A percentile compares a stretch with the other conserved stretches of the same genome.
Evolutionary conservation across 345 rosid genomes (phyloP).

Genomic region (Balakata baccata): DNA sequence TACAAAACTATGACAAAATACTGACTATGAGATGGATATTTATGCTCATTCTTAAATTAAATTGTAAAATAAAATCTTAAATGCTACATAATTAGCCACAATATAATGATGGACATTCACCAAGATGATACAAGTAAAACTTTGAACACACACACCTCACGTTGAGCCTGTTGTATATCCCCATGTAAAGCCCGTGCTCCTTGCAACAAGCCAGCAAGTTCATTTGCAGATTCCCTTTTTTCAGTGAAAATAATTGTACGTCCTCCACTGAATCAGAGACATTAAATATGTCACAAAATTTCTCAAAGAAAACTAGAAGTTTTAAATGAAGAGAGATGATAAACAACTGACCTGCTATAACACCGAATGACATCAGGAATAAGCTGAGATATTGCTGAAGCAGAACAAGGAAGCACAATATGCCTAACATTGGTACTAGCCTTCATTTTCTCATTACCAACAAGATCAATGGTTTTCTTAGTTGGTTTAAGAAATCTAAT

Average conservation of each 20-base stretch:
- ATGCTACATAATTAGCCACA: neutral
- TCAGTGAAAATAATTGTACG: conserved; percentile 89
- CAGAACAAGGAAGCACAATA: conserved; percentile 72
- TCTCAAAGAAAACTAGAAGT: neutral
- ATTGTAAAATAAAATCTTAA: neutral
- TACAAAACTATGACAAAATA: neutral
- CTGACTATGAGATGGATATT: neutral
- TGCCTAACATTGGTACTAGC: conserved; percentile 91
- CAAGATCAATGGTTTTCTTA: conserved; percentile 91
- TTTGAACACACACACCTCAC: conserved; percentile 53
- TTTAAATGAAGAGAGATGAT: neutral
- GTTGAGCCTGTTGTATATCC: conserved; percentile 85
- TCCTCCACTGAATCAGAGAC: conserved; percentile 65
- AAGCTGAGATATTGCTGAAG: conserved; percentile 65
- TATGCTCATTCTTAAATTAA: neutral
- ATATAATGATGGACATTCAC: neutral
- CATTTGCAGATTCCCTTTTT: conserved; percentile 81
- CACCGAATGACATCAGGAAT: conserved; percentile 91
- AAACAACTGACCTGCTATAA: conserved; percentile 69
- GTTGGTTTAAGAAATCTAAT: conserved; percentile 63
- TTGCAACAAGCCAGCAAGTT: conserved; percentile 75
- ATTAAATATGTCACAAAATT: neutral
- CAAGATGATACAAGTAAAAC: neutral
- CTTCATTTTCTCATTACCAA: conserved; percentile 96
- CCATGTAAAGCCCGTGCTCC: conserved; percentile 94